phyloP scores from a whole-genome alignment of 2,329 filamentous ascomycete species.

The Ophiostoma ips region DNA sequence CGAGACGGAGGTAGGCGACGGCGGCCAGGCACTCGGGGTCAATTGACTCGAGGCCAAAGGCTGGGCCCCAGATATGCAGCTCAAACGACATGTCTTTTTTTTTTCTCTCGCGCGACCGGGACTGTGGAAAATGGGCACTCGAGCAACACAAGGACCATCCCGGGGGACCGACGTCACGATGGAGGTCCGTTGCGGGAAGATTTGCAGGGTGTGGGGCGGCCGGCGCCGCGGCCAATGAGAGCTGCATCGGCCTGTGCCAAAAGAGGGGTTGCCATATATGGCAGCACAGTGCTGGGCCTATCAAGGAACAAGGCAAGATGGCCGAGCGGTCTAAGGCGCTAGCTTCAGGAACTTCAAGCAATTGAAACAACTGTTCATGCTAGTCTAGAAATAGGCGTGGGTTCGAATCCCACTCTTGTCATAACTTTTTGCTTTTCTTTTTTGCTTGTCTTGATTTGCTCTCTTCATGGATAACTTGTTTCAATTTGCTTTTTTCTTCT shows the following conservation, averaged over 20 bases:
- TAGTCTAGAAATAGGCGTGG: constrained; percentile 10
- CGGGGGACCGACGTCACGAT: no score
- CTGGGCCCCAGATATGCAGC: constrained; percentile 82
- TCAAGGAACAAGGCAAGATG: background rate
- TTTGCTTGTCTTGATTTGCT: background rate
- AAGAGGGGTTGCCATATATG: background rate
- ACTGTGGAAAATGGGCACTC: no score
- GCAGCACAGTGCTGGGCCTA: background rate
- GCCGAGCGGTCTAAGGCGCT: constrained; percentile 11
- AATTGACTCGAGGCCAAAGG: constrained; percentile 78
- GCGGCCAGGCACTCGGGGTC: constrained; percentile 81
- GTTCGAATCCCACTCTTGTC: constrained; percentile 11
- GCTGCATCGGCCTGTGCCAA: no score
- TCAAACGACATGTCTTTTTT: constrained; percentile 45
- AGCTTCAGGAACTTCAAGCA: background rate
- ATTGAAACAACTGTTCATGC: constrained; percentile 3
- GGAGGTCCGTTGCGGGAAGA: no score
- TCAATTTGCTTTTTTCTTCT: background rate
- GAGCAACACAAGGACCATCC: no score
- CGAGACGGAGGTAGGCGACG: constrained; percentile 58
- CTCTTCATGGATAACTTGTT: background rate
- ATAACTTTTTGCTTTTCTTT: background rate
- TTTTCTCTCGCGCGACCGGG: no score
- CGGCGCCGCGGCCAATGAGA: no score
- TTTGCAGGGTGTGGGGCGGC: no score